Evolutionary conservation across 2,329 filamentous ascomycete genomes (phyloP), one percentile per base, ranked within the genome.

Genomic region (Hypoxylon sp.): DNA sequence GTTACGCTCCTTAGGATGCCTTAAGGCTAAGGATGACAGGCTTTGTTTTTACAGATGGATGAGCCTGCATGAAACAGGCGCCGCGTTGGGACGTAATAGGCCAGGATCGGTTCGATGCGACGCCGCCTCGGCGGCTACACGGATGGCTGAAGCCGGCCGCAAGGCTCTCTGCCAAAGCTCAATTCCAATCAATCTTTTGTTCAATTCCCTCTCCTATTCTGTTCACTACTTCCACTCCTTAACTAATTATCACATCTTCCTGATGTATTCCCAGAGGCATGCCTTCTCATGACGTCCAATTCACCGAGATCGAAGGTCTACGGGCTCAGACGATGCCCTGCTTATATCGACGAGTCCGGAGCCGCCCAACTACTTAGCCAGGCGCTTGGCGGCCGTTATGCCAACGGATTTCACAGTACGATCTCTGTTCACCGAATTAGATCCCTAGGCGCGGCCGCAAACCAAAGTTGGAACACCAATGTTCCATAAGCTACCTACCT

Each of bases 381-480:
- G 15, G 52, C 44, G 22, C 59, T 65, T n/a, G 51, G 58, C n/a
- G 62, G 65, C n/a, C n/a, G n/a, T n/a, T 54, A 41, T 66, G n/a
- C 32, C 54, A 20, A 22, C 30, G 24, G 34, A 60, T 51, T 62
- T 70, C 43, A 48, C 34, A n/a, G 62, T 70, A 4, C 65, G 59
- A 37, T 70, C 67, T 19, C 39, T 70, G 3, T 62, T 66, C 32
- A 66, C 56, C 20, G 39, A 24, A 19, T 26, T 68, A 13, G 24
- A 63, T 24, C 56, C 46, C n/a, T 46, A 53, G 34, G 17, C 54
- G 13, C 56, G 20, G 30, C 39, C 64, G 1, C 58, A 20, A 2
- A 59, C 63, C 6, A 71, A 67, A 50, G 65, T 70, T 2, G 69
- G 60, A 11, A 71, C 69, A 2, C 20, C 70, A 10, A 67, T 68